Evolutionary conservation across 768 basidiomycete genomes (phyloP).

Genomic region (Tremella fuciformis): DNA sequence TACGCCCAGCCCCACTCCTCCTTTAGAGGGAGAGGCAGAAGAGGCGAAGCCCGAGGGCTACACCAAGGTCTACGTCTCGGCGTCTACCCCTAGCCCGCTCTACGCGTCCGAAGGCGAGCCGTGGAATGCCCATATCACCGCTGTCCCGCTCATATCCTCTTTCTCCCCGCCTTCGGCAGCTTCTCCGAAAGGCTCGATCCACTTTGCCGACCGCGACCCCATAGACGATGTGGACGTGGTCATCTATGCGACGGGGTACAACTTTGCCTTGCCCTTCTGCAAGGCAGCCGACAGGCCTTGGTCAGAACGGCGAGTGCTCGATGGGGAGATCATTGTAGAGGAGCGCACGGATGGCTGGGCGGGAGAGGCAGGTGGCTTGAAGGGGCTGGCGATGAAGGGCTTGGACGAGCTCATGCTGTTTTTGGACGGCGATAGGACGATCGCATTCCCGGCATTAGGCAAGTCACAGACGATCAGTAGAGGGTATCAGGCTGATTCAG

Average conservation of each 20-base stretch:
- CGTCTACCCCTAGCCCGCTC: slow-evolving; percentile 18
- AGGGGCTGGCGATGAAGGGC: slow-evolving; percentile 43
- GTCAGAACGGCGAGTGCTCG: slow-evolving; percentile 21
- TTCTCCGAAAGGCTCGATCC: slow-evolving; percentile 26
- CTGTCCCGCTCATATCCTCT: slow-evolving; percentile 34
- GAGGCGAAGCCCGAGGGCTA: slow-evolving; percentile 7
- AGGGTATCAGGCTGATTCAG: neutral
- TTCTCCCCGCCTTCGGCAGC: slow-evolving; percentile 16
- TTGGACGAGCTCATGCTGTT: slow-evolving; percentile 52
- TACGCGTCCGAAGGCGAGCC: slow-evolving; percentile 29
- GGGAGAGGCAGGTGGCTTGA: slow-evolving; percentile 37
- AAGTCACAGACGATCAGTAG: slow-evolving; percentile 17
- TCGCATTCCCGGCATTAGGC: slow-evolving; percentile 49
- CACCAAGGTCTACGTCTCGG: slow-evolving; percentile 41
- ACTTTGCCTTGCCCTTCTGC: slow-evolving; percentile 51
- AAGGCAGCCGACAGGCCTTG: slow-evolving; percentile 46
- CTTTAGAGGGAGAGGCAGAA: neutral
- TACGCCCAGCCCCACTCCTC: neutral
- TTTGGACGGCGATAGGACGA: slow-evolving; percentile 46
- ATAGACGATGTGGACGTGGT: slow-evolving; percentile 47
- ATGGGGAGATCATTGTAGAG: slow-evolving; percentile 16
- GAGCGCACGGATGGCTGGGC: slow-evolving; percentile 39
- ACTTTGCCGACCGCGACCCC: slow-evolving; percentile 24
- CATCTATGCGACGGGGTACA: slow-evolving; percentile 54
- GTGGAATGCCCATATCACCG: slow-evolving; percentile 45